These are phyloP conservation scores for Citrus reticulata DNA, from an alignment of 345 rosid species.

Conservation along the genomic window DNA sequence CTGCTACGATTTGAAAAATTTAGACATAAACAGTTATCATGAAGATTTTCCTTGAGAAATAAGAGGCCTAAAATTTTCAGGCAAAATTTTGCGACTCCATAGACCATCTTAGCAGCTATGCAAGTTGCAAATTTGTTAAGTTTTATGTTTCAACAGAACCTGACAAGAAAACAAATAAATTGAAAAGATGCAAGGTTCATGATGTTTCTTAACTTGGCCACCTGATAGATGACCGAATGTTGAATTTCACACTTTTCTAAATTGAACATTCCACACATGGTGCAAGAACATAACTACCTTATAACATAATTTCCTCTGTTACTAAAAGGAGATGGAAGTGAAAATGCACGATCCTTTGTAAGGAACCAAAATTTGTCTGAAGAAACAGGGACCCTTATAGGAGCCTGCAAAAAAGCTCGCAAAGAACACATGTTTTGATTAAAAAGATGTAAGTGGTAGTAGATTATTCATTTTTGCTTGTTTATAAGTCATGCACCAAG, in stretches of 20 bases:
- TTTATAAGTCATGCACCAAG: not conserved
- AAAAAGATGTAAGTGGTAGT: not conserved
- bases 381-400: slow-evolving; percentile 68
- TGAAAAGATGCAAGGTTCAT: not conserved
- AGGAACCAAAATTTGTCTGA: slow-evolving; percentile 89
- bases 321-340: slow-evolving; percentile 89
- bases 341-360: slow-evolving; percentile 64
- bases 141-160: not conserved
- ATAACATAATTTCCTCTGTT: slow-evolving; percentile 88
- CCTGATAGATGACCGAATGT: not conserved
- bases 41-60: not conserved
- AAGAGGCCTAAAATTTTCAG: not conserved
- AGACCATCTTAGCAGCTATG: not conserved
- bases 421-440: slow-evolving; percentile 5
- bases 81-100: not conserved
- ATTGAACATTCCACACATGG: slow-evolving; percentile 1
- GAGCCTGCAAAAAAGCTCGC: slow-evolving; percentile 53
- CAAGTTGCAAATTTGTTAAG: not conserved
- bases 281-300: slow-evolving; percentile 41
- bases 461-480: not conserved
- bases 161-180: not conserved
- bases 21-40: not conserved
- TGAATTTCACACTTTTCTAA: not conserved
- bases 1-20: not conserved
- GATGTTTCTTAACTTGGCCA: not conserved